These are phyloP conservation scores for Penicillium silybi DNA, from an alignment of 495 filamentous ascomycete genomes.

Conservation along the genomic window DNA sequence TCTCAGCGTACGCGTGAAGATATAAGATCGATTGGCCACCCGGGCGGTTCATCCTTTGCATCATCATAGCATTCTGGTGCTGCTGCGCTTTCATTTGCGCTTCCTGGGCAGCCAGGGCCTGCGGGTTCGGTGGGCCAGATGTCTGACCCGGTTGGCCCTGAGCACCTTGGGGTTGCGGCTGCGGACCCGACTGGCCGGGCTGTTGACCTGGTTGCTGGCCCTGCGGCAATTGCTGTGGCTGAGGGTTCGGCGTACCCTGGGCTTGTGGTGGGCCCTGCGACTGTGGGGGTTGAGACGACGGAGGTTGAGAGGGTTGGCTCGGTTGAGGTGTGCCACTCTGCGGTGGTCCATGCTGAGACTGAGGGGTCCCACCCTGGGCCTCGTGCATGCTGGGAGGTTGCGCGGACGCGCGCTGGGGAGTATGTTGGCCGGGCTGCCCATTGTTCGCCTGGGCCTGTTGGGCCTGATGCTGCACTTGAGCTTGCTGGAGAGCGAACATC, in stretches of 20 bases:
- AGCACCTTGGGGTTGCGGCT: slow-evolving; percentile 39
- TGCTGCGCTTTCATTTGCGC: slow-evolving; percentile 43
- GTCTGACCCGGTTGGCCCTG: slow-evolving; percentile 40
- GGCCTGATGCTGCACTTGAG: slow-evolving; percentile 33
- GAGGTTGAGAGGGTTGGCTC: slow-evolving; percentile 42
- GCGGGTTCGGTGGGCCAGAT: slow-evolving; percentile 37
- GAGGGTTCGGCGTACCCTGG: slow-evolving; percentile 44
- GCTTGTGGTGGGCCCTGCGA: slow-evolving; percentile 40
- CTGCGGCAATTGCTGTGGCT: slow-evolving; percentile 45
- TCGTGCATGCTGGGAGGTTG: slow-evolving; percentile 46
- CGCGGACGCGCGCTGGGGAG: slow-evolving; percentile 43
- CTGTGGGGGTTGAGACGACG: slow-evolving; percentile 37
- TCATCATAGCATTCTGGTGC: slow-evolving; percentile 43
- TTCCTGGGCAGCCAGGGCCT: slow-evolving; percentile 38
- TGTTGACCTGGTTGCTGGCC: slow-evolving; percentile 40
- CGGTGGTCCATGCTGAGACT: slow-evolving; percentile 51
- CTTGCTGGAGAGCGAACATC: slow-evolving; percentile 27
- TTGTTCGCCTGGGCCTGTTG: slow-evolving; percentile 41
- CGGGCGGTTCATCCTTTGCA: slow-evolving; percentile 48
- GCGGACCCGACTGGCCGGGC: slow-evolving; percentile 33
- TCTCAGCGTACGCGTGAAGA: slow-evolving; percentile 66
- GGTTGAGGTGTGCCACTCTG: slow-evolving; percentile 49
- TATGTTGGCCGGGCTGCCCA: slow-evolving; percentile 41
- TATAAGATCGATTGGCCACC: slow-evolving; percentile 58
- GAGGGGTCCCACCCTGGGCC: slow-evolving; percentile 45